Base-by-base conservation (phyloP, 176 grass and related monocot genomes). In the Hordeum marinum region DNA sequence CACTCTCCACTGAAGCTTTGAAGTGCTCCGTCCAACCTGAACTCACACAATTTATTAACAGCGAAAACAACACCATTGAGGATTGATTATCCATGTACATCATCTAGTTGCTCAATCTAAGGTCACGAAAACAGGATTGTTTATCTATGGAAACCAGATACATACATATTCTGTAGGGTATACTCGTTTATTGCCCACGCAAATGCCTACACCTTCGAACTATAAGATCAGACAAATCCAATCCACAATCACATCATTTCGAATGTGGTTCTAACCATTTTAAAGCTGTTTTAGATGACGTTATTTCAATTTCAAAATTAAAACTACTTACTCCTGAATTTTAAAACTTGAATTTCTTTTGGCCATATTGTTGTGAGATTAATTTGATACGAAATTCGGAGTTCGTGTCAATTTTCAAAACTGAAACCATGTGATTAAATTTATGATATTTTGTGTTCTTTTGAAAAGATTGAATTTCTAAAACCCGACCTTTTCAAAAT, bases 11-110 rank as follows among this genome's bases (percentile, higher is more conserved):
- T 0, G 0, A 61, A 4, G 34, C 5, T 1, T 61, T 34, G 39
- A 88, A 88, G 65, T 88, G 15, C 63, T 50, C 72, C 0, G 72
- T 63, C 86, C 86, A 88, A 50, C 86, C 86, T 87, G 62, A 39
- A 60, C 52, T 1, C 7, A 57, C 18, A 57, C 18, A 21, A 21
- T 1, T 43, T 11, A 55, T 2, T 54, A 8, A 55, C 6, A 57
- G 18, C 14, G 0, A 15, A 8, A 76, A 76, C 1, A 3, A 15
- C 7, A 15, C 35, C 32, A 31, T 8, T 35, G 35, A 66, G 24
- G 11, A 63, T 18, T 66, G 7, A 64, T 17, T 31, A 31, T 4
- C 63, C 63, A 20, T 52, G 5, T 5, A 52, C 6, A 52, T 18
- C 48, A 7, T 68, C 32, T 9, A 21, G 9, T 65, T 65, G 27